phyloP scores from a whole-genome alignment of 169 alveolate species.

The Miamiensis avidus region DNA sequence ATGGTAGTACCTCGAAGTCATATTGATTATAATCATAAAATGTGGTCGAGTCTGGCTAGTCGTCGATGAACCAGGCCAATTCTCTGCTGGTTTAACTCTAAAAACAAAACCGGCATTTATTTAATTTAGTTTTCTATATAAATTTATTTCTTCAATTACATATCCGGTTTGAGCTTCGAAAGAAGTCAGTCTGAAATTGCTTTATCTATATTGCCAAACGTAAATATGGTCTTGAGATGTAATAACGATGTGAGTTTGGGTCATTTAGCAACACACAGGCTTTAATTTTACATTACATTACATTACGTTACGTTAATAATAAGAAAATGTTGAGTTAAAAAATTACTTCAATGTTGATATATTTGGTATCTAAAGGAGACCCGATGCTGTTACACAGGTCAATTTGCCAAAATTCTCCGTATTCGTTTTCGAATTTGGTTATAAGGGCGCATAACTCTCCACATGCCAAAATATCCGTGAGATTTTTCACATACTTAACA shows the following conservation, averaged over 20 bases:
- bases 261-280: constrained; percentile 82
- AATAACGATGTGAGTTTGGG: constrained; percentile 81
- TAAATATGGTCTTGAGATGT: constrained; percentile 82
- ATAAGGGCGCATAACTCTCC: constrained; percentile 78
- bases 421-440: constrained; percentile 45
- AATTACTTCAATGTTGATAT: constrained; percentile 76
- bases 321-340: too few relatives aligned
- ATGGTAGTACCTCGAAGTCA: constrained; percentile 24
- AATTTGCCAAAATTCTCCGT: constrained; percentile 48
- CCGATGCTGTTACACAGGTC: constrained; percentile 85
- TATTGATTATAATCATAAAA: constrained; percentile 74
- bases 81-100: constrained; percentile 80
- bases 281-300: too few relatives aligned
- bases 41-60: constrained; percentile 66
- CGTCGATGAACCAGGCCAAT: constrained; percentile 85
- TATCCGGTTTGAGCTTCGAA: constrained; percentile 51
- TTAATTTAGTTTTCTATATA: too few relatives aligned
- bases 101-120: constrained; percentile 26
- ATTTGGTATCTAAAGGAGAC: constrained; percentile 82
- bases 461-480: constrained; percentile 63
- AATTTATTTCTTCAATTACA: background rate
- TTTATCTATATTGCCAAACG: constrained; percentile 84
- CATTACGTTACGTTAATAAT: too few relatives aligned
- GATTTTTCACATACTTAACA: constrained; percentile 78
- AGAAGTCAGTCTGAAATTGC: constrained; percentile 64